Conservation (phyloP, 2,329 filamentous ascomycete genomes). For the Stachybotrys elegans region DNA sequence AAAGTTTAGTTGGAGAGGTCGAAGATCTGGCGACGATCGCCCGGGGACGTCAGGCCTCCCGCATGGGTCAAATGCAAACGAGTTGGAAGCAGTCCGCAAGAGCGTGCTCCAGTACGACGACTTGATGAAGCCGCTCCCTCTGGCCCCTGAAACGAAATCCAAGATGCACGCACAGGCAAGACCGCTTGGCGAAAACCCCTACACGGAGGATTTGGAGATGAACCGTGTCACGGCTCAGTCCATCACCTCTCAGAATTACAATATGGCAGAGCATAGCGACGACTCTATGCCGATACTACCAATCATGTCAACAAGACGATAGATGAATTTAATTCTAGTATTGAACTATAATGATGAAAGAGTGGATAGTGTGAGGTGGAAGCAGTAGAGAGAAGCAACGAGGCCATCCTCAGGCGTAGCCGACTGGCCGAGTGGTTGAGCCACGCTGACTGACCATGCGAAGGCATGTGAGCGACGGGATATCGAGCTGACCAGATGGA, state of each 20-base stretch:
- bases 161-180: neutral
- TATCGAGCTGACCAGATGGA: too few relatives aligned
- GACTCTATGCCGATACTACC: neutral
- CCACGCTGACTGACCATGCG: too few relatives aligned
- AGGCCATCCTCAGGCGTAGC: too few relatives aligned
- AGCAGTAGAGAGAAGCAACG: too few relatives aligned
- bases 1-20: neutral
- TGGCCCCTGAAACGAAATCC: neutral
- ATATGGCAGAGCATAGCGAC: neutral
- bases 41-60: neutral
- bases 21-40: neutral
- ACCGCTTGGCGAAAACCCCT: neutral
- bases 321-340: too few relatives aligned
- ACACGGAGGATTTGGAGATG: too few relatives aligned
- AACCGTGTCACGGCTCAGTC: too few relatives aligned
- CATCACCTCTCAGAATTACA: neutral
- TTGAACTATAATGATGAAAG: too few relatives aligned
- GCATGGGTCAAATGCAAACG: neutral
- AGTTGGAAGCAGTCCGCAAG: neutral
- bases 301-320: neutral
- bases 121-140: neutral
- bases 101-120: neutral
- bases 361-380: too few relatives aligned
- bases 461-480: too few relatives aligned
- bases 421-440: too few relatives aligned